Conservation (phyloP, 2,329 filamentous ascomycete genomes). For the Rhynchosporium graminicola region DNA sequence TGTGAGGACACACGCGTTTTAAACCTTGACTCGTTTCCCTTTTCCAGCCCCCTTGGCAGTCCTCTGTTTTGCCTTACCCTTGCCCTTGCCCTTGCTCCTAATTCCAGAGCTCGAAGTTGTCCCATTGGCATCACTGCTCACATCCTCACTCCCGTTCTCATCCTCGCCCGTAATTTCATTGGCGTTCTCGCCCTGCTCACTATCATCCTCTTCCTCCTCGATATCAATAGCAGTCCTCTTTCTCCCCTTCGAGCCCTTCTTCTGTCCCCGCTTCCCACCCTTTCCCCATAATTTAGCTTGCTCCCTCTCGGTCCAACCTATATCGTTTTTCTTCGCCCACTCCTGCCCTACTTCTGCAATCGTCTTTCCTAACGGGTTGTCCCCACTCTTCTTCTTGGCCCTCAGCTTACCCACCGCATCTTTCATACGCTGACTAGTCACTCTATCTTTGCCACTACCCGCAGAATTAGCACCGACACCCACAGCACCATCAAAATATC, state of each 20-base stretch:
- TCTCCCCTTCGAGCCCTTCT: constrained; percentile 7
- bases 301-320: constrained; percentile 36
- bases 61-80: constrained; percentile 19
- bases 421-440: constrained; percentile 73
- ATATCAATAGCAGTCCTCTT: constrained; percentile 14
- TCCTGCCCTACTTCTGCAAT: constrained; percentile 39
- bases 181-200: background rate
- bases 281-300: constrained; percentile 28
- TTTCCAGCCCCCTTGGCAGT: constrained; percentile 18
- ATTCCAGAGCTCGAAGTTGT: background rate
- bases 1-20: background rate
- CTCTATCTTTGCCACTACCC: constrained; percentile 63
- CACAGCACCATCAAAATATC: constrained; percentile 77
- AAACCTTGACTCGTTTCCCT: constrained; percentile 10
- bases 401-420: constrained; percentile 71
- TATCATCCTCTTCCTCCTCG: constrained; percentile 14
- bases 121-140: constrained; percentile 20
- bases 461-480: constrained; percentile 58
- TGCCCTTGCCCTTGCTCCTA: constrained; percentile 20
- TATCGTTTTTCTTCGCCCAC: constrained; percentile 40
- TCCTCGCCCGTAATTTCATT: constrained; percentile 15
- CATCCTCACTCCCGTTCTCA: constrained; percentile 24
- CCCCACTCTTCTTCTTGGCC: constrained; percentile 44
- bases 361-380: constrained; percentile 27
- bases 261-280: constrained; percentile 24